Evolutionary conservation across 2,329 filamentous ascomycete species (phyloP), one percentile per base, ranked within the genome.

Genomic region (Monosporascus sp.): DNA sequence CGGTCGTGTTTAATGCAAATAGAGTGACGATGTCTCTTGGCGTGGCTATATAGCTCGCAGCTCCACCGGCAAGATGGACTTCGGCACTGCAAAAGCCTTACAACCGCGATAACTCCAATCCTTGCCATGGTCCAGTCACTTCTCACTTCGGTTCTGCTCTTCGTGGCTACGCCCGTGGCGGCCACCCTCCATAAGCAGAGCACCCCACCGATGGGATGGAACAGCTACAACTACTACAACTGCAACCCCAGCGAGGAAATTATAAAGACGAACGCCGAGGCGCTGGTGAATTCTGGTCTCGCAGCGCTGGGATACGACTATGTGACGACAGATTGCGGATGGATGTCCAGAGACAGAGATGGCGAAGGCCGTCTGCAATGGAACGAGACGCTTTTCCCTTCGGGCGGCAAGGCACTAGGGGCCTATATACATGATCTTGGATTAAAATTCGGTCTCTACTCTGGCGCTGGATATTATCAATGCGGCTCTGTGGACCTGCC

Each of bases 311-410:
- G 83, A 6, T 86, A 86, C 60, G 73, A 69, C 2, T 76, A 78
- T 52, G 77, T 84, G 34, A 82, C 79, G 0, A 74, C 76, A 0
- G 83, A 86, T 59, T 85, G 81, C 51, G 82, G 83, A 1, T 86
- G 82, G 83, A 74, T 69, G 22, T 61, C 68, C 0, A 59, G 59
- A 17, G 63, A 71, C 7, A 66, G 74, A 4, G 70, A 77, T 38
- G 62, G 67, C 0, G 65, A 80, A 9, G 76, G 76, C 2, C 70
- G 70, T 20, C 66, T 82, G 3, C 74, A 76, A 14, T 83, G 77
- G 74, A 79, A 83, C 52, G 58, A 65, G 7, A 72, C 65, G 0
- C 60, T 74, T 1, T 83, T 83, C 31, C 81, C 80, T 0, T 76
- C 76, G 0, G 78, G 76, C 0, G 72, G 61, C 17, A 72, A 70